A percentile compares a stretch with the other conserved stretches of the same genome.
phyloP scores from a whole-genome alignment of 2,329 filamentous ascomycete genomes.

The Kalmusia sp. region DNA sequence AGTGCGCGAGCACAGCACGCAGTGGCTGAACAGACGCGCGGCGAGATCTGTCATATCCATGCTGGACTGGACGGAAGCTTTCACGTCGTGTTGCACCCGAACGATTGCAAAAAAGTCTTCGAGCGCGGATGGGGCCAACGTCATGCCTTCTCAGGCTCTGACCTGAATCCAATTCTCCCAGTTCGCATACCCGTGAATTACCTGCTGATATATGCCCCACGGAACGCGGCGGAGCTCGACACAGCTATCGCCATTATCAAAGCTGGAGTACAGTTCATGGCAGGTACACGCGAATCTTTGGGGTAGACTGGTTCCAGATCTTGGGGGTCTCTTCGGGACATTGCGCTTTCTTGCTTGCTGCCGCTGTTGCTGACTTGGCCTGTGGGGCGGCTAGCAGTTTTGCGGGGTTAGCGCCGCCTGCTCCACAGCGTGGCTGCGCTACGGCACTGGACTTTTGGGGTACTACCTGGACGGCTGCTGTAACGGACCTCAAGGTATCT shows the following conservation, averaged over 20 bases:
- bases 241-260: conserved; percentile 19
- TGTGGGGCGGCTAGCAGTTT: not conserved
- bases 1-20: conserved; percentile 14
- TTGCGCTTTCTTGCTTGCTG: not conserved
- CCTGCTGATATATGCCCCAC: conserved; percentile 27
- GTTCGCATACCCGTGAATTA: conserved; percentile 26
- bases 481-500: not conserved
- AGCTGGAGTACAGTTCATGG: conserved; percentile 26
- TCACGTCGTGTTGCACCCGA: conserved; percentile 25
- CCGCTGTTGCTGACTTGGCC: conserved; percentile 4
- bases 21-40: conserved; percentile 22
- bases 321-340: not conserved
- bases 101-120: conserved; percentile 22
- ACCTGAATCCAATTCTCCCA: conserved; percentile 11
- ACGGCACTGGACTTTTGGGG: not conserved
- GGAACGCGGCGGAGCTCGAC: conserved; percentile 29
- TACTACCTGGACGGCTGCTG: not conserved
- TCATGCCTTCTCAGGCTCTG: conserved; percentile 16
- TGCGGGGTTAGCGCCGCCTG: conserved; percentile 5
- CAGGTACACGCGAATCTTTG: conserved; percentile 17
- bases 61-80: conserved; percentile 25
- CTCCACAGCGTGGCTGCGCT: conserved; percentile 1
- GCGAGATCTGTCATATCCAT: conserved; percentile 27
- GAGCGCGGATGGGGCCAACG: conserved; percentile 27
- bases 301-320: conserved; percentile 12